These are phyloP conservation scores for Aspergillus fischeri DNA, from an alignment of 2,329 filamentous ascomycete genomes.

Conservation along the genomic window DNA sequence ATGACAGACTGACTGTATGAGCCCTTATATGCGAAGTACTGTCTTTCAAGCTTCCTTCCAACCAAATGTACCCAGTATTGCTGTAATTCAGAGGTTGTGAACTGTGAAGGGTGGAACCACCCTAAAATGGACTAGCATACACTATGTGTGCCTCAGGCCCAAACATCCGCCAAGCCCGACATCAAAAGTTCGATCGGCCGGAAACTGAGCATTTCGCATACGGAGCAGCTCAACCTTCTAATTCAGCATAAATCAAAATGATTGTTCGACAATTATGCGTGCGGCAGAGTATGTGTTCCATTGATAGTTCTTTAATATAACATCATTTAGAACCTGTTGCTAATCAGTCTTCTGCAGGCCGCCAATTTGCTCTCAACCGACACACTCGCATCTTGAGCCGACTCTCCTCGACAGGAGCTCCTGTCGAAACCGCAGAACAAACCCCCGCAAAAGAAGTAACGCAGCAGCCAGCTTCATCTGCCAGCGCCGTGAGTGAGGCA, in stretches of 20 bases:
- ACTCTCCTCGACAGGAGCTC: conserved; percentile 31
- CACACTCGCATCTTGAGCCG: conserved; percentile 29
- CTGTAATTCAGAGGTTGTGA: not conserved
- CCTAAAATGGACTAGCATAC: conserved; percentile 2
- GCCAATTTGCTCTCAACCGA: conserved; percentile 33
- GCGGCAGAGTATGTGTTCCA: conserved; percentile 36
- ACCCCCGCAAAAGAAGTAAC: conserved; percentile 9
- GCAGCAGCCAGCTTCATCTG: conserved; percentile 10
- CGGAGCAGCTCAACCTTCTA: conserved; percentile 10
- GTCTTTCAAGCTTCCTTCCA: too few species aligned
- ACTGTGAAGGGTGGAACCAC: not conserved
- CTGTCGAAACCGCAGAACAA: conserved; percentile 23
- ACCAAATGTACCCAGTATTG: not conserved
- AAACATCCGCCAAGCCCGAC: conserved; percentile 27
- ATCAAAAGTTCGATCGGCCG: conserved; percentile 31
- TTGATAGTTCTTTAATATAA: not conserved
- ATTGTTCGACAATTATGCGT: conserved; percentile 38
- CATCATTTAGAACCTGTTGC: not conserved
- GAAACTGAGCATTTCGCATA: conserved; percentile 17
- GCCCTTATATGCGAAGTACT: not conserved
- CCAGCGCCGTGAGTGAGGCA: conserved; percentile 3
- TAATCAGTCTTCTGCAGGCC: conserved; percentile 26
- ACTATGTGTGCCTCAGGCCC: conserved; percentile 22
- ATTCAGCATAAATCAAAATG: conserved; percentile 28
- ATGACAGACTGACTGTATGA: not conserved